phyloP scores from a whole-genome alignment of 768 basidiomycete species.

The Lentinula raphanica region DNA sequence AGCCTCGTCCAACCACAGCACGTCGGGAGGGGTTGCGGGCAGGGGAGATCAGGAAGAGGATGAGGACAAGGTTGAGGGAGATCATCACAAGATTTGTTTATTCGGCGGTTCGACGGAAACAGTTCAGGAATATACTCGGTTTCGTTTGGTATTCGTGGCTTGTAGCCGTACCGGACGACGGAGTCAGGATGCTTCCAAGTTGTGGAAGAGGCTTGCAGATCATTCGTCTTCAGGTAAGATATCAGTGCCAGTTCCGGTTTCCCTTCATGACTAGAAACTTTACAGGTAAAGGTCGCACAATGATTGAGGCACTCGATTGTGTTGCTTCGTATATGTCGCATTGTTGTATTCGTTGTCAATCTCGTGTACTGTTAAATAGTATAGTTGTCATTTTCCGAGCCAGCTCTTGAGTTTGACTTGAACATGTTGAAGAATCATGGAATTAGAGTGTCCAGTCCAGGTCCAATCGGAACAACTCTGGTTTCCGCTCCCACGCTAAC shows the following conservation, averaged over 20 bases:
- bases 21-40: slow-evolving; percentile 62
- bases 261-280: not conserved
- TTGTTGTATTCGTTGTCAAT: not conserved
- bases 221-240: slow-evolving; percentile 1
- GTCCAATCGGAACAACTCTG: not conserved
- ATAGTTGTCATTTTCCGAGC: not conserved
- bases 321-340: not conserved
- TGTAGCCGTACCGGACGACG: not conserved
- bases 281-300: not conserved
- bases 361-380: not conserved
- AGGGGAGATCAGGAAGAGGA: slow-evolving; percentile 13
- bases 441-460: too few species aligned
- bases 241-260: not conserved
- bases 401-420: not conserved
- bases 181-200: not conserved
- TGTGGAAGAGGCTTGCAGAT: not conserved
- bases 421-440: too few species aligned
- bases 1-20: slow-evolving; percentile 64
- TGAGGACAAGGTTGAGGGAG: too few species aligned
- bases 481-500: not conserved
- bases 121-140: not conserved
- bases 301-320: not conserved
- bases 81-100: not conserved
- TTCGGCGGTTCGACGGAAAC: not conserved
- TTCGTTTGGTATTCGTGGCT: not conserved